Base-by-base conservation (phyloP, 2,329 filamentous ascomycete genomes). In the Aspergillus costaricaensis region DNA sequence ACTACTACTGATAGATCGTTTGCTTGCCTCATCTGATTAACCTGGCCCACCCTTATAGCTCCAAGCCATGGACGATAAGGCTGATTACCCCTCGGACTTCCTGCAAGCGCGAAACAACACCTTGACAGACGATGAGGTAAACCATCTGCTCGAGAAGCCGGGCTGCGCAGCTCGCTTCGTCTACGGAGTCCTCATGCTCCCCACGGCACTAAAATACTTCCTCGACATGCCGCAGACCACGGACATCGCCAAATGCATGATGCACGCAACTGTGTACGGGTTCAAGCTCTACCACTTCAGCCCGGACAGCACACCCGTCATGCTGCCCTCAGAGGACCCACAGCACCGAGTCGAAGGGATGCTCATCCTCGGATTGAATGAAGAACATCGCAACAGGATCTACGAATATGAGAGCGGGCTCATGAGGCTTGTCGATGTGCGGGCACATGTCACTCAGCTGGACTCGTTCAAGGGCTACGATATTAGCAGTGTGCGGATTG, bases 131-230 rank as follows among this genome's bases (percentile, higher is more conserved):
- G 55, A 64, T 7, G 61, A 70, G 23, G 53, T 74, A 14, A 55
- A 62, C 4, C 14, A 56, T 2, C 62, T 67, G 23, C 57, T 70
- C n/a, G 53, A 58, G 15, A 55, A 60, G 44, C 62, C 62, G 12
- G 60, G 60, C 48, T 60, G 63, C 25, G 52, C 67, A 3, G 62
- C 66, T 0, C 67, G 72, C 19, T 75, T 75, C 59, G 59, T 75
- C 54, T 71, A 71, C 60, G 68, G 68, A 4, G 59, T 60, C 4
- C 61, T 73, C 17, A 72, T 73, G 72, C 65, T 75, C 7, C 73
- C 73, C 8, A 70, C 68, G 1, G 65, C 70, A 9, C 63, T 76
- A 6, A 73, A 72, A 39, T 68, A 69, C 49, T 62, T 67, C 50
- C 65, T 68, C 27, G 61, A 65, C n/a, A 38, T 65, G 8, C 44